Conservation (phyloP, 768 basidiomycete species). For the Neoboletus magnificus region DNA sequence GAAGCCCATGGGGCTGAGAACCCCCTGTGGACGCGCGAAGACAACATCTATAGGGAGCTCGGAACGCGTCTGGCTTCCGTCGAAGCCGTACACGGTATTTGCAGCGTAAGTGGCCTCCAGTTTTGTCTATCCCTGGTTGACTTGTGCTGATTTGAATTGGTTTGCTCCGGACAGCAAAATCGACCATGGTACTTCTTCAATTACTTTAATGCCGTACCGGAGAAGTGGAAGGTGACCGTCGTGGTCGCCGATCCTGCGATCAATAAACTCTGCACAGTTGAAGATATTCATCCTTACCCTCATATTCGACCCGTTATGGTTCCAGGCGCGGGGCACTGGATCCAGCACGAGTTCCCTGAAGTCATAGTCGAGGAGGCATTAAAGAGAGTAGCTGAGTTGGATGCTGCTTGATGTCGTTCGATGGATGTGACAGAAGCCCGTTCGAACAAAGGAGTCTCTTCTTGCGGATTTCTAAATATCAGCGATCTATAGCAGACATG, state of each 20-base stretch:
- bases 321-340: slow-evolving; percentile 21
- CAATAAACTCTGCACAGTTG: neutral
- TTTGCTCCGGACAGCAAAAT: slow-evolving; percentile 7
- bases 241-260: slow-evolving; percentile 20
- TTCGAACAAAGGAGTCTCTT: neutral
- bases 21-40: slow-evolving; percentile 14
- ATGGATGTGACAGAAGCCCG: neutral
- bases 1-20: slow-evolving; percentile 1
- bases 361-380: slow-evolving; percentile 16
- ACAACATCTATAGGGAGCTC: slow-evolving; percentile 4
- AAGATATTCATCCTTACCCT: slow-evolving; percentile 15
- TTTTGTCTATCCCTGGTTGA: neutral
- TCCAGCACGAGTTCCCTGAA: slow-evolving; percentile 27
- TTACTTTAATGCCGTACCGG: neutral
- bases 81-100: slow-evolving; percentile 1
- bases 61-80: slow-evolving; percentile 11
- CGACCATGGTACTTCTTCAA: slow-evolving; percentile 19
- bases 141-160: neutral
- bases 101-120: neutral
- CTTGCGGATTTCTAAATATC: neutral
- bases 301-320: slow-evolving; percentile 10
- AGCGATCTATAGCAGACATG: neutral
- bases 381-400: slow-evolving; percentile 12
- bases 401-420: neutral
- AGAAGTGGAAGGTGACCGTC: slow-evolving; percentile 13